Evolutionary conservation across 2,329 filamentous ascomycete species (phyloP).

Genomic region (Bipolaris zeicola): DNA sequence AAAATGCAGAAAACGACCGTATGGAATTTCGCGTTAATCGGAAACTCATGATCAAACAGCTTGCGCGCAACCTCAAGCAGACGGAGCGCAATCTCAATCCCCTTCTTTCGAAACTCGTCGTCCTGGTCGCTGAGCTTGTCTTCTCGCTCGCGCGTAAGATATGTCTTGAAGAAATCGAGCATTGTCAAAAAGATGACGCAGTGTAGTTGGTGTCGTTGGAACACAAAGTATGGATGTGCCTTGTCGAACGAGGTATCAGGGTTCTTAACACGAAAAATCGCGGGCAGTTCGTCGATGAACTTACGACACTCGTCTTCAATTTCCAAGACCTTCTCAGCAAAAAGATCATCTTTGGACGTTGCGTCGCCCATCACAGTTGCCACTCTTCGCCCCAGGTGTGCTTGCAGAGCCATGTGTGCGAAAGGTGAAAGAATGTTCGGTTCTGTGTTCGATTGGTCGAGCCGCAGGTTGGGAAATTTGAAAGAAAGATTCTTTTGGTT

Average conservation of each 20-base stretch:
- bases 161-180: slow-evolving; percentile 55
- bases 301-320: slow-evolving; percentile 48
- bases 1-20: slow-evolving; percentile 59
- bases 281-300: slow-evolving; percentile 54
- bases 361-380: slow-evolving; percentile 29
- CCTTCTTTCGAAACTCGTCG: slow-evolving; percentile 49
- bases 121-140: slow-evolving; percentile 40
- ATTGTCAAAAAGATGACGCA: slow-evolving; percentile 54
- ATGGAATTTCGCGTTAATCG: slow-evolving; percentile 57
- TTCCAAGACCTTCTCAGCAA: slow-evolving; percentile 28
- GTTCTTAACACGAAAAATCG: slow-evolving; percentile 47
- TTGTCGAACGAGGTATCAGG: slow-evolving; percentile 53
- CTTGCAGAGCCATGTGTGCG: slow-evolving; percentile 52
- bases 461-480: slow-evolving; percentile 49
- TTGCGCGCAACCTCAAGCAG: slow-evolving; percentile 50
- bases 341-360: slow-evolving; percentile 20
- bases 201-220: slow-evolving; percentile 56
- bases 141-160: slow-evolving; percentile 49
- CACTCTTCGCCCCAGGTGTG: slow-evolving; percentile 44
- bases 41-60: slow-evolving; percentile 54
- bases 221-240: slow-evolving; percentile 51
- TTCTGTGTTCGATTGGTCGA: slow-evolving; percentile 43
- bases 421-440: slow-evolving; percentile 52
- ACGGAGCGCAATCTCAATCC: slow-evolving; percentile 54
- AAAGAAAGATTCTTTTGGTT: slow-evolving; percentile 50